A percentile compares a stretch with the other conserved stretches of the same genome.
Conservation (phyloP, 148 eudicot genomes). For the Rhododendron molle region DNA sequence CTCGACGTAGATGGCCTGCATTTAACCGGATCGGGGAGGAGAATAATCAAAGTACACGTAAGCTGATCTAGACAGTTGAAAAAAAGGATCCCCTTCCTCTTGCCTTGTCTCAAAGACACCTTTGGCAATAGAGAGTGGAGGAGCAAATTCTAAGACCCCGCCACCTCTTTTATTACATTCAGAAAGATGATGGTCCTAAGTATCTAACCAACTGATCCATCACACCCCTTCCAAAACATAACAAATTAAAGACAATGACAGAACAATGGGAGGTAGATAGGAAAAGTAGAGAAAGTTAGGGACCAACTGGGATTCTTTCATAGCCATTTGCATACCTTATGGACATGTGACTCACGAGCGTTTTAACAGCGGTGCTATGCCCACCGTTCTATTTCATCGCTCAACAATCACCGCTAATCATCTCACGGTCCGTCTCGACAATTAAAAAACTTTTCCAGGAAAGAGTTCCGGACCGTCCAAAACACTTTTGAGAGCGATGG, state of each 20-base stretch:
- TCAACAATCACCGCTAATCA: no score
- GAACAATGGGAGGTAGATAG: not conserved
- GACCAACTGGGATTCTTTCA: not conserved
- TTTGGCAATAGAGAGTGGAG: not conserved
- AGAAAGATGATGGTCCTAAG: not conserved
- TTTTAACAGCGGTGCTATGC: no score
- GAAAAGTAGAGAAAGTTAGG: not conserved
- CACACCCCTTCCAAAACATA: not conserved
- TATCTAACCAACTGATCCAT: not conserved
- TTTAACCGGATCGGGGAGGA: not conserved
- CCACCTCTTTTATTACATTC: not conserved
- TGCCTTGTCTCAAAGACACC: not conserved
- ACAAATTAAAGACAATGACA: not conserved
- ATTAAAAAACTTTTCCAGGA: no score
- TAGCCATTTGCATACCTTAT: not conserved
- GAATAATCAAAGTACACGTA: not conserved
- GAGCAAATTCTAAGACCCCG: not conserved
- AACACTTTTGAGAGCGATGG: no score
- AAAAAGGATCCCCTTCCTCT: not conserved
- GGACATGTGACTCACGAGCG: no score
- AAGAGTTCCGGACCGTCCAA: no score
- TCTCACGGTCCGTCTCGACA: no score
- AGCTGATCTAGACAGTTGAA: not conserved
- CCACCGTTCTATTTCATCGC: no score
- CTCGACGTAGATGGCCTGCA: not conserved